Evolutionary conservation across 208 protist genomes (phyloP).

Genomic region (Acanthamoeba triangularis): DNA sequence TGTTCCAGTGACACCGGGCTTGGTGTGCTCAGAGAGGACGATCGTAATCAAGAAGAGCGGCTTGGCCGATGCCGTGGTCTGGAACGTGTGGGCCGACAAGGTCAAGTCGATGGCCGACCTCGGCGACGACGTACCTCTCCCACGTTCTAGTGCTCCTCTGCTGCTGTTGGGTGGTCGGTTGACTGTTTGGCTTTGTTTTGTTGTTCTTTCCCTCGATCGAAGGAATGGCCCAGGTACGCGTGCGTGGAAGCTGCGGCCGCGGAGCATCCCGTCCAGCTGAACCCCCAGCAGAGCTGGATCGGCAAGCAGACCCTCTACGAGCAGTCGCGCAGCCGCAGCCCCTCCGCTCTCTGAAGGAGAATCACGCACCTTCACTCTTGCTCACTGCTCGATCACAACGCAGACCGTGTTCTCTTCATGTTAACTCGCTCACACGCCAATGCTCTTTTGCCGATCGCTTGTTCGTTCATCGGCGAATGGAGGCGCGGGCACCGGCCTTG

Average conservation of each 20-base stretch:
- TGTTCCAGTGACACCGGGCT: not conserved
- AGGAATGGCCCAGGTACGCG: conserved; percentile 33
- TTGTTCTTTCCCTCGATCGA: no score
- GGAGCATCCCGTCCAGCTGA: conserved; percentile 28
- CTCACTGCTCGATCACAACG: not conserved
- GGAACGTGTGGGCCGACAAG: conserved; percentile 76
- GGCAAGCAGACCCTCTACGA: conserved; percentile 65
- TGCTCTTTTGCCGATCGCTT: no score
- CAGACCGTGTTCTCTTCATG: not conserved
- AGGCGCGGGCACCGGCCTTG: conserved; percentile 26
- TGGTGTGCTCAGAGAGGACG: not conserved
- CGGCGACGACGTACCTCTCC: conserved; percentile 28
- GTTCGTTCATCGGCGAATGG: not conserved
- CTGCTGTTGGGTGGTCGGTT: not conserved
- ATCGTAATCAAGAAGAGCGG: conserved; percentile 58
- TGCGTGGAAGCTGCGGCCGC: conserved; percentile 17
- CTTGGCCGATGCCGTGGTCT: conserved; percentile 66
- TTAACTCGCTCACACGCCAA: no score
- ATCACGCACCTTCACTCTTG: not conserved
- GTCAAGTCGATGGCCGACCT: conserved; percentile 55
- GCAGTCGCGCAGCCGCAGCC: not conserved
- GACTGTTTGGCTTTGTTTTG: no score
- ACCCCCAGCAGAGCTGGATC: not conserved
- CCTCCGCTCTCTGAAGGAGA: conserved; percentile 18
- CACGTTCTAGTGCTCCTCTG: not conserved